Base-by-base conservation (phyloP, 768 basidiomycete species). In the Dentipellis sp. region DNA sequence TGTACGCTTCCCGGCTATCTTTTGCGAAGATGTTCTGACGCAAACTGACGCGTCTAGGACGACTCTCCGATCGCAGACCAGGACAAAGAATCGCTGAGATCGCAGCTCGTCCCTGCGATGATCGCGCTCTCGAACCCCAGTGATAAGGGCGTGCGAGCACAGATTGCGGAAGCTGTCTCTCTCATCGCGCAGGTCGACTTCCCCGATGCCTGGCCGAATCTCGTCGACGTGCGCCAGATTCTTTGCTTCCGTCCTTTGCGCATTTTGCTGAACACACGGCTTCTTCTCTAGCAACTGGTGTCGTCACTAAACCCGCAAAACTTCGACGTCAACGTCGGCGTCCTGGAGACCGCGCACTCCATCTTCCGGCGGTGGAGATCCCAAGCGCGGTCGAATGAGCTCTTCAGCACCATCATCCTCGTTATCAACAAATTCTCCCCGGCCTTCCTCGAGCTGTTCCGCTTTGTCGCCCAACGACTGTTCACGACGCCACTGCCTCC, bases 281-380 rank as follows among this genome's bases (percentile, higher is more conserved):
- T n/a, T 16, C 42, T 35, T 51, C 37, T 50, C 37, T 63, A 97
- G 94, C 91, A 94, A 88, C 83, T 99, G 47, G 89, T 95, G 17
- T 67, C 71, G 17, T 92, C 90, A 37, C 78, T 98, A 12, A 92
- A 91, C 2, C 72, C 75, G 4, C 80, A 85, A 2, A 84, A 95
- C 63, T 94, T 91, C 66, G 83, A 84, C 57, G 69, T 90, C 60
- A 98, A 97, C 68, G 75, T 94, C 21, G 91, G 89, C 50, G 90
- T 99, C 9, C 78, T 99, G 46, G 83, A 97, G 66, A 94, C 94
- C 0, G 94, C 94, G 0, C 97, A 97, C 68, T 94, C 92, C 39
- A 97, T 99, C 64, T 98, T 97, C 74, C 80, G 77, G 45, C 87
- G 86, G 49, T 99, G 95, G 95, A 83, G 95, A 46, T 84, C 91